Percentiles rank a stretch among this genome's conserved stretches.
phyloP scores from a whole-genome alignment of 2,329 filamentous ascomycete genomes.

The Chlorencoelia australis region DNA sequence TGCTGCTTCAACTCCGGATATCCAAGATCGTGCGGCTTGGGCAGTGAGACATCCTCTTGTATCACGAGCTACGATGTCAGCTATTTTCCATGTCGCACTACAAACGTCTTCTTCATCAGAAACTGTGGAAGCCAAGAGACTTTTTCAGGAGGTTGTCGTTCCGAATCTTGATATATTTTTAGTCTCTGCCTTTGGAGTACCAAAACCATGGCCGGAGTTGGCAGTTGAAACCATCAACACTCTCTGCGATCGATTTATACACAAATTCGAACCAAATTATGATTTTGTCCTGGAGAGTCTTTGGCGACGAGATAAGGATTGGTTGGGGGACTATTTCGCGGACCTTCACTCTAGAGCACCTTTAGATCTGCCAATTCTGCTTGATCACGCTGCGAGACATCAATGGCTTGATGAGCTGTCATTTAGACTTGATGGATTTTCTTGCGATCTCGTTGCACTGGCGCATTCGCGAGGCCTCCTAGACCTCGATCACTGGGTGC shows the following conservation, averaged over 20 bases:
- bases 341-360: constrained; percentile 64
- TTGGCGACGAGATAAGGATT: constrained; percentile 83
- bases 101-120: constrained; percentile 51
- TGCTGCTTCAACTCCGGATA: constrained; percentile 46
- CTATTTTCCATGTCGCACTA: constrained; percentile 55
- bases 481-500: constrained; percentile 73
- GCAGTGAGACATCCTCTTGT: constrained; percentile 80
- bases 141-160: constrained; percentile 58
- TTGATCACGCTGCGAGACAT: constrained; percentile 72
- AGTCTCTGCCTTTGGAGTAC: constrained; percentile 66
- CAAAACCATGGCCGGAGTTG: constrained; percentile 65
- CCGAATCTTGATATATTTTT: constrained; percentile 72
- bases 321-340: constrained; percentile 73
- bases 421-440: constrained; percentile 56
- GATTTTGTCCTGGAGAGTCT: constrained; percentile 85
- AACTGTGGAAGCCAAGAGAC: constrained; percentile 50
- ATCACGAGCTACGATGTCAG: constrained; percentile 72
- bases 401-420: constrained; percentile 77
- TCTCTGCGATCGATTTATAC: constrained; percentile 73
- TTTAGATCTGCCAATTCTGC: constrained; percentile 56
- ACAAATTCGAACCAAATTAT: constrained; percentile 66
- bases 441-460: constrained; percentile 75
- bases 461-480: constrained; percentile 74
- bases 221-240: constrained; percentile 67
- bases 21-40: constrained; percentile 49